phyloP scores from a whole-genome alignment of 208 protist species.

The Angomonas ambiguus region DNA sequence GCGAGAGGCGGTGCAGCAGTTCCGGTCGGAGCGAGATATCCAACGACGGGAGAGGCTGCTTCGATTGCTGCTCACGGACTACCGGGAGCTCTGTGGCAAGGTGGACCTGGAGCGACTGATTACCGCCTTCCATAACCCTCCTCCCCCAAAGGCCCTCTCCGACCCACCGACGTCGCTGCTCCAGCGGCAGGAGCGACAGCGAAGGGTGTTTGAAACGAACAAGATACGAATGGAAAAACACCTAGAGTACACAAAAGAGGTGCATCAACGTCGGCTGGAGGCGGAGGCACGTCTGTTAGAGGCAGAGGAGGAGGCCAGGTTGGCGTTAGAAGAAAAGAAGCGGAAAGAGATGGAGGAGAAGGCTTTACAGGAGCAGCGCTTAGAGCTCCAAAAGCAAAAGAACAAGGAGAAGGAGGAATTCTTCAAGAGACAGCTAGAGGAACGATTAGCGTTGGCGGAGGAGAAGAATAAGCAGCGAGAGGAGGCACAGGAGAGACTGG shows the following conservation, averaged over 20 bases:
- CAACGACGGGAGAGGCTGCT: slow-evolving; percentile 25
- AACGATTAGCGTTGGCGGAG: slow-evolving; percentile 49
- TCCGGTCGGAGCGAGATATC: slow-evolving; percentile 29
- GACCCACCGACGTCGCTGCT: slow-evolving; percentile 35
- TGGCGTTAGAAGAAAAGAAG: slow-evolving; percentile 27
- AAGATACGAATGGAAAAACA: slow-evolving; percentile 48
- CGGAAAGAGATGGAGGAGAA: slow-evolving; percentile 33
- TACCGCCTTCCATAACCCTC: slow-evolving; percentile 15
- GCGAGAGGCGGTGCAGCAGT: slow-evolving; percentile 31
- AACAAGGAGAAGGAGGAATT: slow-evolving; percentile 39
- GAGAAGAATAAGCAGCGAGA: slow-evolving; percentile 32
- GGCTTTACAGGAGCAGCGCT: slow-evolving; percentile 33
- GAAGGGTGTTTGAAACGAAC: slow-evolving; percentile 43
- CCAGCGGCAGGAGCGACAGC: slow-evolving; percentile 48
- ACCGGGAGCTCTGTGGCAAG: slow-evolving; percentile 38
- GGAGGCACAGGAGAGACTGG: slow-evolving; percentile 44
- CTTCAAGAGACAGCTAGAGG: slow-evolving; percentile 36
- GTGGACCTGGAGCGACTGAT: slow-evolving; percentile 48
- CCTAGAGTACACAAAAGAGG: slow-evolving; percentile 37
- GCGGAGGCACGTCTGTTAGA: slow-evolving; percentile 42
- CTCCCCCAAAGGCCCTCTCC: slow-evolving; percentile 8
- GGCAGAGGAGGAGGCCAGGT: slow-evolving; percentile 43
- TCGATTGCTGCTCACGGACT: slow-evolving; percentile 36
- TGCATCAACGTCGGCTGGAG: slow-evolving; percentile 27
- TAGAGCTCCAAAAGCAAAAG: slow-evolving; percentile 42